Evolutionary conservation across 1,139 yeast species (phyloP).

Genomic region (Taphrina flavorubra): DNA sequence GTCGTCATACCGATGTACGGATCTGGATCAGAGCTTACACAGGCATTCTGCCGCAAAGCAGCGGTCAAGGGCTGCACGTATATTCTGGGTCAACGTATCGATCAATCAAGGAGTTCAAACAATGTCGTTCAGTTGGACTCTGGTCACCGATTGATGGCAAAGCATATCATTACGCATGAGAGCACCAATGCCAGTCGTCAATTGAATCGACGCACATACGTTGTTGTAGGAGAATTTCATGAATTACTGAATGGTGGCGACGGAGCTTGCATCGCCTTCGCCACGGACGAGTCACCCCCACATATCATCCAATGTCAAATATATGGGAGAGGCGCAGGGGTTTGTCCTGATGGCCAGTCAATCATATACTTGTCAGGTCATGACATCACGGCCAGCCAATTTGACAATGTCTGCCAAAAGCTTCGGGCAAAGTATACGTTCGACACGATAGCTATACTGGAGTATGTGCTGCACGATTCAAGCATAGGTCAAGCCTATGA

Average conservation of each 20-base stretch:
- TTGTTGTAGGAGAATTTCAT: conserved; percentile 27
- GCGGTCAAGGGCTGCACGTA: conserved; percentile 98
- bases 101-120: background rate
- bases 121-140: conserved; percentile 77
- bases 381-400: conserved; percentile 47
- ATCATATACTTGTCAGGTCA: conserved; percentile 77
- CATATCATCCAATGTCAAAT: conserved; percentile 84
- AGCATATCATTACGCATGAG: background rate
- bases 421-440: background rate
- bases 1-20: conserved; percentile 91
- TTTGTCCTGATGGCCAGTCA: conserved; percentile 85
- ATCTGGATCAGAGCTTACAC: conserved; percentile 94
- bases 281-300: conserved; percentile 75
- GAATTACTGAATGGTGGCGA: conserved; percentile 62
- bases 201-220: background rate
- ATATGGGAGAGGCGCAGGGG: conserved; percentile 87
- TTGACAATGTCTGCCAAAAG: background rate
- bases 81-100: conserved; percentile 67
- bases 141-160: conserved; percentile 62
- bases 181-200: background rate
- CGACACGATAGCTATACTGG: conserved; percentile 3
- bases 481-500: conserved; percentile 9
- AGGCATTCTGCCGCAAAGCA: conserved; percentile 96
- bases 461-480: background rate
- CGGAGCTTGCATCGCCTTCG: conserved; percentile 88